Base-by-base conservation (phyloP, 305 asterid genomes). In the Coffea humblotiana region DNA sequence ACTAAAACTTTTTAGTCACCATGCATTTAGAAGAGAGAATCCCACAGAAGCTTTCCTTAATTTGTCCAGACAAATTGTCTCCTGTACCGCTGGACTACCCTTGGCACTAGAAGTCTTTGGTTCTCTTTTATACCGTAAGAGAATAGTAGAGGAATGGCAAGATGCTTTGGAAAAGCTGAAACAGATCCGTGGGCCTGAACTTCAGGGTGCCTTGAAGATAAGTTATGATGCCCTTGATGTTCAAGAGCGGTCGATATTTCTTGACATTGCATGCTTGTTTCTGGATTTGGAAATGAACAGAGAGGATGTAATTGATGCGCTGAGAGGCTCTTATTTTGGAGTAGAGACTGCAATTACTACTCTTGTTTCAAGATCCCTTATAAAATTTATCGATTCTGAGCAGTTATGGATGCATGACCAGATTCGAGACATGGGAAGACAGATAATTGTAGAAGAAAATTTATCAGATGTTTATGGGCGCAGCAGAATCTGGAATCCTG, bases 351-450 rank as follows among this genome's bases (percentile, higher is more conserved):
- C 80, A 23, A 37, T 86, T 5, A 75, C 84, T 27, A 76, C 73
- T 8, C 89, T 84, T 47, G 75, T 74, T 27, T 75, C 77, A 47
- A 82, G 76, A 68, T 84, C 83, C 21, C 88, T 86, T 37, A 77
- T 86, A 58, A 86, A 72, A 78, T n/a, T 86, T 61, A 70, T 75
- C 71, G 85, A 71, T 66, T 66, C 74, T 29, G 82, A 72, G 80
- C 71, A 9, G 32, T 82, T 86, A 67, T 82, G 81, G 83, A 86
- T 86, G 86, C 89, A 86, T 51, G 89, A 86, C 80, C 88, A 84
- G 71, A 78, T 86, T 73, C 79, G 84, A 58, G 83, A 86, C 54
- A 86, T 86, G 89, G 89, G 86, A 80, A 82, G 84, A 73, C 84
- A 84, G 45, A 82, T 86, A 63, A 84, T 86, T 70, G 69, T 40